Evolutionary conservation across 345 rosid species (phyloP).

Genomic region (Salix suchowensis): DNA sequence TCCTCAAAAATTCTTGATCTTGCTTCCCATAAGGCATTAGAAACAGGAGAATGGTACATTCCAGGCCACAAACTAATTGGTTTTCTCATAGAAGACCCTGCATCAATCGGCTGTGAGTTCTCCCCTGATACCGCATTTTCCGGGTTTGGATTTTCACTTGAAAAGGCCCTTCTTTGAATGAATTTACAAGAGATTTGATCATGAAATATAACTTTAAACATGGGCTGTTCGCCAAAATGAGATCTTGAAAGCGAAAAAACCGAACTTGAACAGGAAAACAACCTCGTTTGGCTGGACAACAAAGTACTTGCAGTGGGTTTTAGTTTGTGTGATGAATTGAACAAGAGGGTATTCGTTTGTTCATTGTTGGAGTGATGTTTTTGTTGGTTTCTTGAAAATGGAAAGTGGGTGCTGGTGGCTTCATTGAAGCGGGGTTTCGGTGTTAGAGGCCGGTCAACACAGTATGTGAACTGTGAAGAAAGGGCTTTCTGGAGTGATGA

Average conservation of each 20-base stretch:
- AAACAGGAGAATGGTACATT: constrained; percentile 89
- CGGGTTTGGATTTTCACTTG: constrained; percentile 17
- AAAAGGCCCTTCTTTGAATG: constrained; percentile 23
- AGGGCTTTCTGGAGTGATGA: neutral
- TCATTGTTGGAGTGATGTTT: no score
- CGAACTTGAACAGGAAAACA: no score
- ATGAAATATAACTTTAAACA: neutral
- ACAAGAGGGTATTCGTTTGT: no score
- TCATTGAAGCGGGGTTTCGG: no score
- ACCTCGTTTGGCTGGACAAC: no score
- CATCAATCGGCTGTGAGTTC: constrained; percentile 52
- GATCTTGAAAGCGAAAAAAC: no score
- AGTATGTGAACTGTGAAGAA: no score
- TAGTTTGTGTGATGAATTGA: no score
- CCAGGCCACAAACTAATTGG: constrained; percentile 95
- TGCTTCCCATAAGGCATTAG: constrained; percentile 92
- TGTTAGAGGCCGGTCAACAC: no score
- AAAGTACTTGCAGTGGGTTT: no score
- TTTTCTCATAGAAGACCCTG: constrained; percentile 72
- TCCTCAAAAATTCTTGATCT: constrained; percentile 58
- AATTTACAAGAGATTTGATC: neutral
- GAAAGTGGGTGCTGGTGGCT: no score
- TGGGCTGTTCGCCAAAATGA: neutral
- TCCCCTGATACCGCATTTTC: constrained; percentile 6
- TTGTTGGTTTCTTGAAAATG: no score